These are phyloP conservation scores for Bifiguratus adelaidae DNA, from an alignment of 192 early-diverging fungal species.

Conservation along the genomic window DNA sequence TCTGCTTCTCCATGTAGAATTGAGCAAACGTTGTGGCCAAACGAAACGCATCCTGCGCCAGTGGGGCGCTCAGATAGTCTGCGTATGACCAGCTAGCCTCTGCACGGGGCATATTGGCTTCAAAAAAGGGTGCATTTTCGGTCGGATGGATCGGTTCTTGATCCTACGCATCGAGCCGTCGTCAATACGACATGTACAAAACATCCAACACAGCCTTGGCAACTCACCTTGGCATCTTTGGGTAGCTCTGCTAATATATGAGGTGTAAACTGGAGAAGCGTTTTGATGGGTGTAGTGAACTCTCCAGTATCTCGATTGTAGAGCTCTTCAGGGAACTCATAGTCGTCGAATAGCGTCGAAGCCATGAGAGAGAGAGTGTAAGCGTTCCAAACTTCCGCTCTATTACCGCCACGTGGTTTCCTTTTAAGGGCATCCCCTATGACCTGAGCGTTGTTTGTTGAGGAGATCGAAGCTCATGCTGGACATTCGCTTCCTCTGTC, in stretches of 20 bases:
- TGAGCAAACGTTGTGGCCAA: constrained; percentile 5
- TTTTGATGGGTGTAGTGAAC: constrained; percentile 30
- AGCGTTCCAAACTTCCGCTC: too few species aligned
- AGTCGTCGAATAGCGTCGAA: constrained; percentile 34
- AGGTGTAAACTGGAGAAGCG: constrained; percentile 32
- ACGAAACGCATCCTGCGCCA: constrained; percentile 3
- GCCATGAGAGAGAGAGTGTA: too few species aligned
- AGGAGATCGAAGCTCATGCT: too few species aligned
- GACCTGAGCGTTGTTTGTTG: too few species aligned
- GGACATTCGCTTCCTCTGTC: too few species aligned
- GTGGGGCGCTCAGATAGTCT: too few species aligned
- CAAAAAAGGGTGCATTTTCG: constrained; percentile 1
- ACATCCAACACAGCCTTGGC: too few species aligned
- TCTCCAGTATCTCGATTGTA: constrained; percentile 28
- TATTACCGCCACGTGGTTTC: too few species aligned
- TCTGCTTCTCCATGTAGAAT: too few species aligned
- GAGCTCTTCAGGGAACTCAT: constrained; percentile 31
- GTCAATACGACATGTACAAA: neutral
- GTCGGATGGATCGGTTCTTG: constrained; percentile 22
- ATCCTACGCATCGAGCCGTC: constrained; percentile 1
- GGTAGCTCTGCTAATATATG: constrained; percentile 34
- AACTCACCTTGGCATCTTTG: constrained; percentile 17
- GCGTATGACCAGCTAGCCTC: too few species aligned
- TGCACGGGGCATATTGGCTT: neutral
- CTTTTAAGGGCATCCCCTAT: too few species aligned